Base-by-base conservation (phyloP, 2,329 filamentous ascomycete genomes). In the Aspergillus ustus region DNA sequence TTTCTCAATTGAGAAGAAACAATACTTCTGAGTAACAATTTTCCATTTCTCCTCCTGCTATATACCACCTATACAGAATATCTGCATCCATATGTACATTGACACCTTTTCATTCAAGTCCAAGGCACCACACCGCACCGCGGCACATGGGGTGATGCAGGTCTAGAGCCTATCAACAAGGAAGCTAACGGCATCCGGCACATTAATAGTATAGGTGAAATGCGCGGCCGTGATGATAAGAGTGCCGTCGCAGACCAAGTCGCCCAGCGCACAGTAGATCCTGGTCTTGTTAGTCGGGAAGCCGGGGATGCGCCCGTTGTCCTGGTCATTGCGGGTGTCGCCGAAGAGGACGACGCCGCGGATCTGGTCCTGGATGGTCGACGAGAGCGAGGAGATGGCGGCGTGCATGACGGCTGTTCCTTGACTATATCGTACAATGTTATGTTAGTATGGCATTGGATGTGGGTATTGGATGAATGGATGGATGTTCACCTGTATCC, bases 191-290 rank as follows among this genome's bases (percentile, higher is more conserved):
- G 58, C 46, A 52, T 56, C 40, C 17, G 52, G 52, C 1, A 56
- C 58, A 52, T 60, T 22, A 4, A 13, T 31, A 11, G 62, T 64
- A 60, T 82, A 82, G 7, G 72, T 72, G 37, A 79, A 67, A 70
- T 81, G 78, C 3, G 76, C 67, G 4, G 73, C 69, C 0, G 76
- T 69, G 15, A 81, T 71, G 45, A 78, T 71, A 54, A 83, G 67
- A 1, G 77, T 79, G n/a, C 82, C 80, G 1, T 70, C 59, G 64
- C 83, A 85, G 11, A 85, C 83, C 51, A 79, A 63, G 63, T 85
- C 83, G 0, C 80, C 82, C 5, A 68, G 53, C 48, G 81, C 78
- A 57, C 83, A 85, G 40, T 81, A 77, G 15, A 83, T 80, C 63
- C 81, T 75, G 17, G 75, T 75, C 70, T 82, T 80, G 1, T 74